phyloP scores from a whole-genome alignment of 2,329 filamentous ascomycete species.

The Botryosphaeria dothidea region DNA sequence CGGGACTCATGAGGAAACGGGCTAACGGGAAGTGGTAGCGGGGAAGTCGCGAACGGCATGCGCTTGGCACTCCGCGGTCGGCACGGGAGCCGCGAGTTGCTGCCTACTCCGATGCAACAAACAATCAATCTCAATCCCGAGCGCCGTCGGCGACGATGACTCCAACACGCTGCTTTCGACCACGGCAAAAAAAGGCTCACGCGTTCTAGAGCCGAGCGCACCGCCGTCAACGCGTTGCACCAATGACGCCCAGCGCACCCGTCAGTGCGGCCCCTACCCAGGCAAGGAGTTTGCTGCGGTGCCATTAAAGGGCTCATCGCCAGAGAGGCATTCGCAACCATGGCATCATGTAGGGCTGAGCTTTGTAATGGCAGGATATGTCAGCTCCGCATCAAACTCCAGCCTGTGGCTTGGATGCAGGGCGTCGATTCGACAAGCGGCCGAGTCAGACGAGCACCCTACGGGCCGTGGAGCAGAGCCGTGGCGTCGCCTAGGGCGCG shows the following conservation, averaged over 20 bases:
- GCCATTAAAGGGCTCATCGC: no score
- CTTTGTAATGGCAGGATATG: not conserved
- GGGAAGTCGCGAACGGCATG: not conserved
- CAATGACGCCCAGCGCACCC: not conserved
- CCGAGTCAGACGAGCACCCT: not conserved
- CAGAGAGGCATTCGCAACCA: not conserved
- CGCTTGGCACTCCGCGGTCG: constrained; percentile 6
- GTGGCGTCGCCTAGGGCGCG: not conserved
- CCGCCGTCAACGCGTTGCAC: not conserved
- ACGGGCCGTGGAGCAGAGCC: not conserved
- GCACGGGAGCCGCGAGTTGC: not conserved
- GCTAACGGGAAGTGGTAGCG: constrained; percentile 4
- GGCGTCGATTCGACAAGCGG: not conserved
- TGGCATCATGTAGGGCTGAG: constrained; percentile 4
- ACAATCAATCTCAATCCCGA: not conserved
- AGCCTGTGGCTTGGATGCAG: not conserved
- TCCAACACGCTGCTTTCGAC: not conserved
- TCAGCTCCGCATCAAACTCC: not conserved
- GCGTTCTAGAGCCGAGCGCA: not conserved
- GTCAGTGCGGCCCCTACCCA: not conserved
- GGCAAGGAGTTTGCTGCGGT: not conserved
- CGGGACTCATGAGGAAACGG: not conserved
- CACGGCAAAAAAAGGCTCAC: not conserved
- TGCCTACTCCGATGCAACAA: not conserved
- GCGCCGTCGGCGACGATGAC: not conserved